Base-by-base conservation (phyloP, 2,329 filamentous ascomycete genomes). In the Xenoacremonium recifei region DNA sequence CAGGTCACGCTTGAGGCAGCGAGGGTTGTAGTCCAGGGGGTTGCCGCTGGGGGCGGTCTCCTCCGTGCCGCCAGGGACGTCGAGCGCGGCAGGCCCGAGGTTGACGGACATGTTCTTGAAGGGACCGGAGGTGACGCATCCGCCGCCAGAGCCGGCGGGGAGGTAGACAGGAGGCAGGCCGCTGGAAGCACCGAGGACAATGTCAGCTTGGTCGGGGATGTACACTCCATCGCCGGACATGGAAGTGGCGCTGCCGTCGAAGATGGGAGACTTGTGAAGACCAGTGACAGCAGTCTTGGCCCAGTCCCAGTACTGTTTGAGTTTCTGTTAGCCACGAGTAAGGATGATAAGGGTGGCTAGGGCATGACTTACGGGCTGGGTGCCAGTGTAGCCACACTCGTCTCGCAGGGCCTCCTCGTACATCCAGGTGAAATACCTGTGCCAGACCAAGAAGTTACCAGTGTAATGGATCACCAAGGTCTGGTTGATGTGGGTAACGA, bases 101-200 rank as follows among this genome's bases (percentile, higher is more conserved):
- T 67, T 70, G 39, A 72, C 62, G 1, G 45, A 59, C 54, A 68
- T 63, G 48, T 69, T 59, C 20, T 56, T 58, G n/a, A 80, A 69
- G 2, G 78, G 78, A 0, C 77, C 77, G 0, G 62, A 66, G 12
- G 57, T 64, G 3, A 82, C 65, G 53, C 77, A 81, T 18, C 78
- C 79, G 29, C 79, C 78, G 4, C 80, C 79, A 3, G 62, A 64
- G 6, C 75, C 78, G 1, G 73, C 64, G 1, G 73, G 69, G 9
- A 75, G 50, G 20, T 46, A 45, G 17, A 59, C 23, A 1, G 53
- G 40, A n/a, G 51, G 53, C 7, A 60, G 47, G 1, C 54, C 51
- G 21, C 49, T 66, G 11, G 46, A 47, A 31, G 49, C 49, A 20
- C 52, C 67, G 11, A 60, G 47, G 3, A 55, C 42, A 5, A 60